Base-by-base conservation (phyloP, 2,329 filamentous ascomycete species). In the Juglanconis juglandina region DNA sequence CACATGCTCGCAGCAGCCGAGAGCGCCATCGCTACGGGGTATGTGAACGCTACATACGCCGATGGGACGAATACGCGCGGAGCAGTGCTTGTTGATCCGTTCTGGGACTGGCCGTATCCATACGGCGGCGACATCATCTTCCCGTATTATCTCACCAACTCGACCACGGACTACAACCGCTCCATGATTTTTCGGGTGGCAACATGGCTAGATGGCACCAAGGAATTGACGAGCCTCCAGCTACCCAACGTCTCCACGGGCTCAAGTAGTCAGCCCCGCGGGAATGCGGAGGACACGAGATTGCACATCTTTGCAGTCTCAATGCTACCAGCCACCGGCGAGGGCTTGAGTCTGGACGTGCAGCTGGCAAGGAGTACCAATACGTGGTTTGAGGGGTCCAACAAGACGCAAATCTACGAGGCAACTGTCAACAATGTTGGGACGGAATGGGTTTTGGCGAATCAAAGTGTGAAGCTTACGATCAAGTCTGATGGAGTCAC, bases 1-100 rank as follows among this genome's bases (percentile, higher is more conserved):
- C 55, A 66, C 33, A 55, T 66, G 56, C 64, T 67, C n/a, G 64
- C 64, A 6, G 58, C 66, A 2, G 64, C 62, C 3, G 65, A 67
- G 41, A 56, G 46, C n/a, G 57, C 58, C 33, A 54, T 62, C n/a
- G 61, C 66, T 2, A 63, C 50, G 5, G 66, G 66, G 4, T 63
- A 53, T 9, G 39, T 67, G 32, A 66, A 60, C 11, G 62, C 62
- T 1, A 64, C 50, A 1, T 66, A 67, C 41, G 56, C 56, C 1
- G 64, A 63, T 30, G 62, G 59, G 17, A 56, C 56, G 17, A 41
- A 17, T 4, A 63, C 60, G 10, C 54, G 53, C 11, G 52, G 56
- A 5, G 32, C 60, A 6, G 51, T 67, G 5, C 52, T 65, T 1
- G 64, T 66, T 2, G 58, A 62, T 37, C 62, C 64, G 5, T 65